phyloP scores from a whole-genome alignment of 2,329 filamentous ascomycete species.

The Chaetomium strumarium region DNA sequence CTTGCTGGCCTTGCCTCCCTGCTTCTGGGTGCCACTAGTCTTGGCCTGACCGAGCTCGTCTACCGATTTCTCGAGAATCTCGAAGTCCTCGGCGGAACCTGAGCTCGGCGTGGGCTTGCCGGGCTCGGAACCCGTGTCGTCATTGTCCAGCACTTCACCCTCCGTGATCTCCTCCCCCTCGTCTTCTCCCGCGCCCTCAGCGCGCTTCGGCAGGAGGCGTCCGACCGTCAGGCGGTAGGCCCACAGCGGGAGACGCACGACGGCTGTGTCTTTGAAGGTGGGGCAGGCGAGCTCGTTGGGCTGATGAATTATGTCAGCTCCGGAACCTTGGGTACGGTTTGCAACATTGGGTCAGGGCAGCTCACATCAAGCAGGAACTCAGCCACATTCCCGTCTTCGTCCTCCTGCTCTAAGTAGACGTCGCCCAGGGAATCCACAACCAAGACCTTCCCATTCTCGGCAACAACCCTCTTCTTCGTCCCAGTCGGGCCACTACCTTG shows the following conservation, averaged over 20 bases:
- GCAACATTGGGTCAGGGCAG: slow-evolving; percentile 21
- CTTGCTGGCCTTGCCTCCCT: slow-evolving; percentile 42
- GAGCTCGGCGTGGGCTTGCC: slow-evolving; percentile 49
- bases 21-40: slow-evolving; percentile 38
- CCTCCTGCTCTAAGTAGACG: slow-evolving; percentile 89
- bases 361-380: slow-evolving; percentile 86
- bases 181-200: slow-evolving; percentile 28
- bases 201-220: slow-evolving; percentile 39
- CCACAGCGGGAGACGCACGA: slow-evolving; percentile 74
- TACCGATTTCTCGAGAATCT: slow-evolving; percentile 56
- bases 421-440: slow-evolving; percentile 89
- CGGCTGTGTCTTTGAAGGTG: slow-evolving; percentile 72
- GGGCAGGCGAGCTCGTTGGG: slow-evolving; percentile 73
- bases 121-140: slow-evolving; percentile 44
- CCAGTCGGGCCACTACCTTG: slow-evolving; percentile 58
- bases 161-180: slow-evolving; percentile 31
- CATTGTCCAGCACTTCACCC: slow-evolving; percentile 32
- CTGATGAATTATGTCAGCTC: slow-evolving; percentile 39
- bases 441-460: slow-evolving; percentile 91
- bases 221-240: slow-evolving; percentile 54
- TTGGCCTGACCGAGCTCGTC: slow-evolving; percentile 49
- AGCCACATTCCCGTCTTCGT: slow-evolving; percentile 74
- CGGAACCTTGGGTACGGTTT: background rate
- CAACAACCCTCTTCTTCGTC: slow-evolving; percentile 78
- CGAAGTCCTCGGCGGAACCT: slow-evolving; percentile 55